Evolutionary conservation across 495 filamentous ascomycete species (phyloP), one percentile per base, ranked within the genome.

Genomic region (Penicillium salamii): DNA sequence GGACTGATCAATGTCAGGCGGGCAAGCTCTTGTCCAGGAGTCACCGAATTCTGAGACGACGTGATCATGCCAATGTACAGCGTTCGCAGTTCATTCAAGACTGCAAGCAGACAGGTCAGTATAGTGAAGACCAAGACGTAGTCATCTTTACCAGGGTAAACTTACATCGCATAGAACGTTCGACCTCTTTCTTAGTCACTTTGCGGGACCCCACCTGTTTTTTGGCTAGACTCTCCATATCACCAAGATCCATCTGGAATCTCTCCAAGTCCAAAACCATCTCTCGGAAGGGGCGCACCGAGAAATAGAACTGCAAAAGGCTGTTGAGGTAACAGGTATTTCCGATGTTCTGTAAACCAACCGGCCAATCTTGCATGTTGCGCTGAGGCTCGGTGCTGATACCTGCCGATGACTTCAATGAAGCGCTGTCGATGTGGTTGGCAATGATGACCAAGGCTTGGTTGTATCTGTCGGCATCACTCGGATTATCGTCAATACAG

Each of bases 321-420:
- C 93, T 97, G 70, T 97, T 97, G 32, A 99, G 79, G 57, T 99
- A 99, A 66, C 93, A 99, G 1, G 93, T 99, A 55, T 97, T 97
- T 34, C 92, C 90, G 52, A 97, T 92, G 54, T 97, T 99, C 34
- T 82, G 80, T 11, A 97, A 76, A 0, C 93, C 93, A 42, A 92
- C 85, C 7, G 91, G 91, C 72, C 84, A 83, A 12, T 81, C 72
- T 1, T 63, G 53, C 17, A 71, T 43, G 42, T 70, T 53, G 28
- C 61, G 61, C 52, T 64, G 65, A 6, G 67, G 43, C 46, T 74
- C 62, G 11, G 53, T 52, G 15, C 58, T 58, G 43, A 66, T 52
- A 0, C 71, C 69, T 29, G 66, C 62, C 57, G 69, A 69, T 29
- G 54, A 65, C 41, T 55, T 66, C 15, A 82, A 63, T 19, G 67